Base-by-base conservation (phyloP, 306 rosid genomes). In the Vigna unguiculata region DNA sequence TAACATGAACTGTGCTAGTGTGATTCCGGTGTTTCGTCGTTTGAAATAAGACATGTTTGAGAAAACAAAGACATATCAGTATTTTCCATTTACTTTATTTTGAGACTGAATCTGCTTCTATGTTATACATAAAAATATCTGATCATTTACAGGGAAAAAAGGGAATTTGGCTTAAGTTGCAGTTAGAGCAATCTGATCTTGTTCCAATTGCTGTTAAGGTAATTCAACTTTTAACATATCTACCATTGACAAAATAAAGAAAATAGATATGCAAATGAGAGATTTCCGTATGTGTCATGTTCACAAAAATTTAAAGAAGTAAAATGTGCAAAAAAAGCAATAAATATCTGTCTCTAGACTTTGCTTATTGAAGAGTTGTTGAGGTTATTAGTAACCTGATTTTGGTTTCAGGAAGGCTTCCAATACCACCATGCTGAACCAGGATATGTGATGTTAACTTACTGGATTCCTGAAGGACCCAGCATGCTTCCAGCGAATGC, bases 401-500 rank as follows among this genome's bases (percentile, higher is more conserved):
- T 62, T 85, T 83, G 77, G 79, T 87, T 20, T 68, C 97, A 95
- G 99, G 96, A 88, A 80, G 97, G 99, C 25, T 95, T 95, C 60
- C 81, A 87, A 43, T 95, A 95, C 78, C 99, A 95, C 76, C 99
- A 95, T 55, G 99, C 99, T 0, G 93, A 95, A 57, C 88, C 91
- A 78, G 93, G 95, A 14, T 89, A 95, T 69, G 84, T 95, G 84
- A 95, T 95, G 99, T 77, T 95, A 81, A 95, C 99, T 20, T 88
- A 84, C 73, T 95, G 99, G 99, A 88, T 95, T 74, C 98, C 98
- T 1, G 96, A 92, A 14, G 97, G 95, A 62, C 99, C 96, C 64
- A 86, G 88, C 82, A 83, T 92, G 97, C 97, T 95, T 82, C 99
- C 99, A 28, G 86, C 88, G 6, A 95, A 95, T 76, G 99, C 99